Conservation (phyloP, 1,139 yeast species). For the Wickerhamiella pararugosa region DNA sequence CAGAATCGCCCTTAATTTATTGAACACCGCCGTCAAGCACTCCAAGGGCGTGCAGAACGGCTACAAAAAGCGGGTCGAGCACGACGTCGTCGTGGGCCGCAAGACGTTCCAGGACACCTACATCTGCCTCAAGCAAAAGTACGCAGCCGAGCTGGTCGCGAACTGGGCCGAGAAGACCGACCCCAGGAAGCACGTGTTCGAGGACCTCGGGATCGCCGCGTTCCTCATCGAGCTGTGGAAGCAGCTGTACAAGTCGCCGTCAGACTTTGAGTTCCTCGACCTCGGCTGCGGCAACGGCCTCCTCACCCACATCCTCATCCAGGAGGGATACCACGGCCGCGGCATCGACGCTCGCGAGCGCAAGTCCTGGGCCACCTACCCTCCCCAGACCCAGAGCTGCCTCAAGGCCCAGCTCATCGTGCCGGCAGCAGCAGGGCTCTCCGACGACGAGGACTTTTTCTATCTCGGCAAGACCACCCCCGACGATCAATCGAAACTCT, state of each 20-base stretch:
- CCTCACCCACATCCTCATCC: conserved; percentile 53
- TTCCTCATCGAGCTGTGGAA: conserved; percentile 83
- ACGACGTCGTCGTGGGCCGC: conserved; percentile 73
- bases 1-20: conserved; percentile 65
- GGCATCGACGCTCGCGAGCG: conserved; percentile 87
- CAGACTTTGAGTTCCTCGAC: conserved; percentile 61
- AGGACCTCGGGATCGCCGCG: conserved; percentile 92
- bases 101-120: conserved; percentile 74
- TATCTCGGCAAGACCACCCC: conserved; percentile 3
- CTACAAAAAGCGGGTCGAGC: conserved; percentile 75
- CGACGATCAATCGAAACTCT: conserved; percentile 25
- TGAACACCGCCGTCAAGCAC: conserved; percentile 71
- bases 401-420: conserved; percentile 66
- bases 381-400: conserved; percentile 39
- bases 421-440: conserved; percentile 32
- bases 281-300: conserved; percentile 94
- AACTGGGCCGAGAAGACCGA: conserved; percentile 89
- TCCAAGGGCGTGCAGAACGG: conserved; percentile 73
- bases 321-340: conserved; percentile 68
- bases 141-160: conserved; percentile 61
- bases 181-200: conserved; percentile 91
- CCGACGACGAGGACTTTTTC: conserved; percentile 43
- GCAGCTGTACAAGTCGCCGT: conserved; percentile 32
- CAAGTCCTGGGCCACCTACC: conserved; percentile 73
- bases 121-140: conserved; percentile 63